A percentile compares a stretch with the other conserved stretches of the same genome.
phyloP scores from a whole-genome alignment of 176 grass and related monocot genomes.

The Carex cristatella region DNA sequence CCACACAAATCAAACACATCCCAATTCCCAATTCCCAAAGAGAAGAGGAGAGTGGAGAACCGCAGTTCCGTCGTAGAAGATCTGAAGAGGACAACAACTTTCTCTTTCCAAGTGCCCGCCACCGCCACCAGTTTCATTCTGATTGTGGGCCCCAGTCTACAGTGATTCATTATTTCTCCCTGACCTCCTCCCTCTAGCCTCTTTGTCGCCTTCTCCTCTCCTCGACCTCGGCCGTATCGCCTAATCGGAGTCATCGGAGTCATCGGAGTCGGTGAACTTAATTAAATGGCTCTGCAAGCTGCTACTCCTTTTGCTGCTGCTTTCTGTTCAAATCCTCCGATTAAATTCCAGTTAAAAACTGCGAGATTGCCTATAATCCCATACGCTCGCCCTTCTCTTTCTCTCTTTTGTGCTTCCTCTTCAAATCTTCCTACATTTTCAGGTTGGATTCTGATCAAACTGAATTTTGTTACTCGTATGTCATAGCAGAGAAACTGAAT shows the following conservation, averaged over 20 bases:
- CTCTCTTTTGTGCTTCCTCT: not conserved
- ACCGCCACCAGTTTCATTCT: not conserved
- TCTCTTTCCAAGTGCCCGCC: not conserved
- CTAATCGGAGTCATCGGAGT: not conserved
- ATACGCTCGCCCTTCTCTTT: not conserved
- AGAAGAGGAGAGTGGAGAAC: not conserved
- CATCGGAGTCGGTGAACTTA: not conserved
- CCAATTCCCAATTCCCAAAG: not conserved
- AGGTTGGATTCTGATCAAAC: constrained; percentile 18
- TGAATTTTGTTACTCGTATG: not conserved
- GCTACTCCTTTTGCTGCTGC: not conserved
- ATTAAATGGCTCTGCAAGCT: constrained; percentile 28
- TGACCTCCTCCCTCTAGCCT: not conserved
- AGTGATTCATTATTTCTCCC: not conserved
- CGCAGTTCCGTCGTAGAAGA: not conserved
- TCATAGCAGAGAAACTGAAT: not conserved
- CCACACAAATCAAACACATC: not conserved
- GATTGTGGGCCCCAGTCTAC: not conserved
- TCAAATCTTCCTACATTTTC: not conserved
- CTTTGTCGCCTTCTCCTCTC: not conserved
- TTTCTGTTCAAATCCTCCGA: not conserved
- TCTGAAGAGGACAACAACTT: not conserved
- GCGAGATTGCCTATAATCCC: not conserved
- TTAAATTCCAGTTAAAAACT: not conserved
- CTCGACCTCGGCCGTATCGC: not conserved